A percentile compares a stretch with the other conserved stretches of the same genome.
phyloP scores from a whole-genome alignment of 1,284 basidiomycete genomes.

The Farysia itapuensis region DNA sequence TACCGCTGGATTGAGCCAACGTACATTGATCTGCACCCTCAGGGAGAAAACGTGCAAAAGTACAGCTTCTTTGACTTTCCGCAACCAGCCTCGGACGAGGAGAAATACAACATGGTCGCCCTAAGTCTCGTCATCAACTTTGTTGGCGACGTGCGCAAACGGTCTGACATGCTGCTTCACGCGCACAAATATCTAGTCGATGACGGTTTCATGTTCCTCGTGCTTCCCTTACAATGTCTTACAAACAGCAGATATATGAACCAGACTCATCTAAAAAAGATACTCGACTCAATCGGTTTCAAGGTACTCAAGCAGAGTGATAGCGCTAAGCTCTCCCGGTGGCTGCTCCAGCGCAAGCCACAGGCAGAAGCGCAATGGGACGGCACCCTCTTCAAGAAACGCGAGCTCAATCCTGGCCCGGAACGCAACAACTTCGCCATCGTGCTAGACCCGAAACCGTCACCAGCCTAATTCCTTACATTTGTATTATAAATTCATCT shows the following conservation, averaged over 20 bases:
- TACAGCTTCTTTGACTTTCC: conserved; percentile 61
- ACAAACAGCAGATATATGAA: conserved; percentile 60
- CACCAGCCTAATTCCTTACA: no score
- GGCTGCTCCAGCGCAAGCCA: conserved; percentile 51
- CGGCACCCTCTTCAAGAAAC: conserved; percentile 57
- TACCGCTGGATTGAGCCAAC: conserved; percentile 59
- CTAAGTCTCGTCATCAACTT: conserved; percentile 62
- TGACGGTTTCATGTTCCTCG: conserved; percentile 59
- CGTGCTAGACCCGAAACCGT: conserved; percentile 18
- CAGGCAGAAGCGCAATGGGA: conserved; percentile 41
- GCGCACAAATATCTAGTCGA: conserved; percentile 45
- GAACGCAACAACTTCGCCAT: conserved; percentile 61
- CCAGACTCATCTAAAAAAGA: conserved; percentile 51
- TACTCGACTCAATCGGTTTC: conserved; percentile 60
- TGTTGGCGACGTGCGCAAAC: conserved; percentile 58
- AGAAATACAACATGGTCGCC: conserved; percentile 59
- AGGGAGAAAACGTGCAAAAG: conserved; percentile 56
- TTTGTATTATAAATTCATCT: no score
- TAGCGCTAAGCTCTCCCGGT: conserved; percentile 59
- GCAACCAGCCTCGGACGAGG: conserved; percentile 20
- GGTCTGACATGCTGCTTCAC: conserved; percentile 55
- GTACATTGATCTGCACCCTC: conserved; percentile 61
- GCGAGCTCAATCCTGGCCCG: conserved; percentile 54
- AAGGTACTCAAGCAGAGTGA: conserved; percentile 56
- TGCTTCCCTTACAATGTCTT: conserved; percentile 61